Evolutionary conservation across 1,284 basidiomycete genomes (phyloP).

Genomic region (Pseudozyma tsukubaensis): DNA sequence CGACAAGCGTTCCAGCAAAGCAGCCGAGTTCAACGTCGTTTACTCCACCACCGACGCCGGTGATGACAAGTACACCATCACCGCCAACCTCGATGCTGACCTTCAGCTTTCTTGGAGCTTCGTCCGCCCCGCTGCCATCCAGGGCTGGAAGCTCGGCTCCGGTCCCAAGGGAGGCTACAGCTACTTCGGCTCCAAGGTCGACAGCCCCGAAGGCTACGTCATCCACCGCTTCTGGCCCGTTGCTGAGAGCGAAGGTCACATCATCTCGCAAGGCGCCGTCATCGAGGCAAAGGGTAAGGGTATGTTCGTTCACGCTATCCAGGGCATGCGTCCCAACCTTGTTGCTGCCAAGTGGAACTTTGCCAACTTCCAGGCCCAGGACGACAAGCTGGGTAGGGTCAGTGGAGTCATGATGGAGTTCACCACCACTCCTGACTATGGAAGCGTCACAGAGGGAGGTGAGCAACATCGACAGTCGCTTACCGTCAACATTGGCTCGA

Average conservation of each 20-base stretch:
- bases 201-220: conserved; percentile 59
- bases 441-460: conserved; percentile 24
- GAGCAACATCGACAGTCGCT: conserved; percentile 39
- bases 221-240: conserved; percentile 66
- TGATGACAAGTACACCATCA: conserved; percentile 80
- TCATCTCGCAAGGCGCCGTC: conserved; percentile 79
- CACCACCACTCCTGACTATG: conserved; percentile 74
- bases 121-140: conserved; percentile 76
- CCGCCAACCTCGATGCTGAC: conserved; percentile 82
- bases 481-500: conserved; percentile 82
- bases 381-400: conserved; percentile 74
- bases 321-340: conserved; percentile 96
- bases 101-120: conserved; percentile 84
- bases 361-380: conserved; percentile 78
- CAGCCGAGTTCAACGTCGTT: conserved; percentile 82
- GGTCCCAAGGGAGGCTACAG: conserved; percentile 89
- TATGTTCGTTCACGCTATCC: conserved; percentile 95
- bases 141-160: conserved; percentile 91
- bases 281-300: conserved; percentile 80
- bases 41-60: conserved; percentile 76
- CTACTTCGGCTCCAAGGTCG: conserved; percentile 78
- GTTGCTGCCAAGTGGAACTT: conserved; percentile 97
- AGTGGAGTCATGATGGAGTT: conserved; percentile 92
- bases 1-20: conserved; percentile 87
- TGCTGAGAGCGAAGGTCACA: conserved; percentile 75